These are phyloP conservation scores for Erysimum pusillum DNA, from an alignment of 441 rosid species.

Conservation along the genomic window DNA sequence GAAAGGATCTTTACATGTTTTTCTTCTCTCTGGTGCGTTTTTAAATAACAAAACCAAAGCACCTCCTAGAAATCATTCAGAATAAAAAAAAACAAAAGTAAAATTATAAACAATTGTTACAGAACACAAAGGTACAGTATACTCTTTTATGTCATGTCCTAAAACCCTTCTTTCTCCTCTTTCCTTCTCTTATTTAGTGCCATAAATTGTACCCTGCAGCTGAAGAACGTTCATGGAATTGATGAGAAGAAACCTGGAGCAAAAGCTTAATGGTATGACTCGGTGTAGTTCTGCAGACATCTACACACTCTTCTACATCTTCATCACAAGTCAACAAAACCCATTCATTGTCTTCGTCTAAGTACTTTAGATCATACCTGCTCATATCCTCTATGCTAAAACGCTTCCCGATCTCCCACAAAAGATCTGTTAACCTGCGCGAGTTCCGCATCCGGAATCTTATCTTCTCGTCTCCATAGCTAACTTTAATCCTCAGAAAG, in stretches of 20 bases:
- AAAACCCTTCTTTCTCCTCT: conserved; percentile 4
- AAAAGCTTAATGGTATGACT: conserved; percentile 68
- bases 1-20: conserved; percentile 39
- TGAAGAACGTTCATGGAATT: conserved; percentile 53
- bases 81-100: neutral
- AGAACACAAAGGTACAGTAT: conserved; percentile 25
- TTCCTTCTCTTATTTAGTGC: conserved; percentile 20
- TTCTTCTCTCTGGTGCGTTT: conserved; percentile 32
- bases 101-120: conserved; percentile 39
- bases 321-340: conserved; percentile 87
- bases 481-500: conserved; percentile 70
- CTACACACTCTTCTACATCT: conserved; percentile 86
- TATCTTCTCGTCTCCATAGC: conserved; percentile 70
- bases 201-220: conserved; percentile 48
- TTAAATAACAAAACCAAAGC: conserved; percentile 33
- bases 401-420: conserved; percentile 71
- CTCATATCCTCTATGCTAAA: conserved; percentile 66
- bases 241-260: conserved; percentile 69
- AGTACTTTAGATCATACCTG: conserved; percentile 73
- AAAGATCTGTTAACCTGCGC: conserved; percentile 60
- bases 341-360: conserved; percentile 96
- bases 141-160: conserved; percentile 29
- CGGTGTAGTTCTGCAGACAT: conserved; percentile 61
- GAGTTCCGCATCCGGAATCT: conserved; percentile 67
- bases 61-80: conserved; percentile 24